Evolutionary conservation across 352 stramenopile genomes (phyloP), one percentile per base, ranked within the genome.

Genomic region (Sclerospora graminicola): DNA sequence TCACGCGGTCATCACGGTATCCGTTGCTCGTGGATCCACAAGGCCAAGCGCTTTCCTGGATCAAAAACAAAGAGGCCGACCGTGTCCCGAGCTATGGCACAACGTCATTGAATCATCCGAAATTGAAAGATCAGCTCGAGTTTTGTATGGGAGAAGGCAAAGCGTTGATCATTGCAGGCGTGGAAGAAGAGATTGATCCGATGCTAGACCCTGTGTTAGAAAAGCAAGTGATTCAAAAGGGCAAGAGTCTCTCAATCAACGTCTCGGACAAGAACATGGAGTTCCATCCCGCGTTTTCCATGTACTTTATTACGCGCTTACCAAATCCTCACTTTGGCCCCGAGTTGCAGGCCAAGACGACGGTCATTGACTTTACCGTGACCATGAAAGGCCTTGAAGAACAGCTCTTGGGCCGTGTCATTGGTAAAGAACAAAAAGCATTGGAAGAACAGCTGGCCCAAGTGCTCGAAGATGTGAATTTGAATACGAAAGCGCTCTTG

Each of bases 251-350:
- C 50, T 98, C 94, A 26, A 95, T 99, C 56, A 98, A 97, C 46
- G 89, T 99, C 4, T 97, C 90, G 36, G 95, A 99, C 76, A 98
- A 98, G 70, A 91, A 97, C 69, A 98, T 98, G 93, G 94, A 98
- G 61, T 98, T 95, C 59, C 95, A 98, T 54, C 86, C 91, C 6
- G 88, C 86, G 15, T 99, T 99, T 58, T 96, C 89, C 32, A 89
- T 98, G 69, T 99, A 98, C 60, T 98, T 99, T 50, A 98, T 98
- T 53, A 98, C 95, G 4, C 74, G 96, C 1, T 64, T 99, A 41
- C 95, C 95, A n/a, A 99, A 99, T 53, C 96, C 96, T 29, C 95
- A 95, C 59, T 99, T 98, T 37, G 94, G 84, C 5, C 96, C 95
- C 1, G 96, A 99, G 53, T 60, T 99, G 15, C 95, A 98, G n/a